Percentiles rank a stretch among this genome's conserved stretches.
Conservation (phyloP, 371 early-diverging fungal genomes). For the Zychaea mexicana region DNA sequence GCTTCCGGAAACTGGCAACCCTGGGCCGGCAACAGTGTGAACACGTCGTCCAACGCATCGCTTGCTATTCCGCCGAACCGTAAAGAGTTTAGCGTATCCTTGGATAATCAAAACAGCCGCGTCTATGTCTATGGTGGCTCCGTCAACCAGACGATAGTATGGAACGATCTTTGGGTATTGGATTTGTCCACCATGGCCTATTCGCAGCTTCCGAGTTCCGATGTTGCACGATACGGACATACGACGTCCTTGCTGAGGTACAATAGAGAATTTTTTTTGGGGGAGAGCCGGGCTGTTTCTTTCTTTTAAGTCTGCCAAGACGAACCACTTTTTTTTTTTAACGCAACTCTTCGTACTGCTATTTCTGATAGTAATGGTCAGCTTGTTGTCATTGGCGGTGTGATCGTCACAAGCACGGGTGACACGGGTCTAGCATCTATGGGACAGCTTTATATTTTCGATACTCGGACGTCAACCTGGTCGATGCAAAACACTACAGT, state of each 20-base stretch:
- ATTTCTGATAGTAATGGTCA: constrained; percentile 30
- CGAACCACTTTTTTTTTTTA: neutral
- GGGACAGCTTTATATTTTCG: constrained; percentile 25
- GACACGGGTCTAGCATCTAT: constrained; percentile 19
- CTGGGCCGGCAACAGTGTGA: constrained; percentile 1
- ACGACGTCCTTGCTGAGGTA: constrained; percentile 42
- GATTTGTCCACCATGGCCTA: constrained; percentile 22
- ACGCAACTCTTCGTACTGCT: constrained; percentile 18
- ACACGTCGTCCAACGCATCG: constrained; percentile 9
- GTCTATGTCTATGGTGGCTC: constrained; percentile 39
- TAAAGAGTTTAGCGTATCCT: constrained; percentile 23
- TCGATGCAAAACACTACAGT: constrained; percentile 4
- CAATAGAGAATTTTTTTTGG: constrained; percentile 15
- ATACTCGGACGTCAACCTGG: constrained; percentile 32
- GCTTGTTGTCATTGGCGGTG: constrained; percentile 48
- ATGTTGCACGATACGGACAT: constrained; percentile 34
- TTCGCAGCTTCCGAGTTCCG: constrained; percentile 19
- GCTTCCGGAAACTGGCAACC: constrained; percentile 16
- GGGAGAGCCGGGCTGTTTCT: constrained; percentile 3
- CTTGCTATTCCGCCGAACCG: constrained; percentile 25
- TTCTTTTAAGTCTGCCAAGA: neutral
- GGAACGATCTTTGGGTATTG: constrained; percentile 29
- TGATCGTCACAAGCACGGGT: constrained; percentile 1
- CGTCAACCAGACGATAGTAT: constrained; percentile 7
- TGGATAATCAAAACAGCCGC: constrained; percentile 16